Base-by-base conservation (phyloP, 148 eudicot genomes). In the Fagopyrum esculentum region DNA sequence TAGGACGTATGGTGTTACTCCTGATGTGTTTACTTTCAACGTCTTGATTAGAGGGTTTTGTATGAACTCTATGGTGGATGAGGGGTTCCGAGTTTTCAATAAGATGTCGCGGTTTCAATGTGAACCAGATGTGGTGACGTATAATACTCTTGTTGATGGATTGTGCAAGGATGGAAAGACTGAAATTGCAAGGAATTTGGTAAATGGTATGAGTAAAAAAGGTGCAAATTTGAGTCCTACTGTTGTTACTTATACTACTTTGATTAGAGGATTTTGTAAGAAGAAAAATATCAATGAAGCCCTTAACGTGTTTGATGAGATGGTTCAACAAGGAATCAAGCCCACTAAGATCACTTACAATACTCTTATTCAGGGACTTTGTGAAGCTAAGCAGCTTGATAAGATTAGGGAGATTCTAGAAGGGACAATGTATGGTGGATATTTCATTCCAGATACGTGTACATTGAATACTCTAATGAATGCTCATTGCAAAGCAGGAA, bases 61-160 rank as follows among this genome's bases (percentile, higher is more conserved):
- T 56, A 78, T 54, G 85, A 83, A 77, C 73, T 71, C 78, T 10
- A 82, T 68, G 85, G 82, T 83, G 8, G 88, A 82, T 74, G 77
- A 80, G 10, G 88, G 83, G 6, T 83, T 82, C 68, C 74, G 88
- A 49, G 74, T 82, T 48, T 85, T 85, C 46, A 80, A 76, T 26
- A 84, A 85, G 52, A 85, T 85, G 88, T 72, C 59, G 46, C 30
- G 29, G 71, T 80, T 74, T 75, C 30, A 47, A 0, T 76, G 80
- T 68, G 56, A 78, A 11, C 82, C 85, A 43, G 85, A 82, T 80
- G 74, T 85, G 76, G 68, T 83, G 45, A 85, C 85, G 2, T 85
- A 80, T 55, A 85, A 85, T 69, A 85, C 88, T 8, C 78, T 85
- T 59, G 83, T 85, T 76, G 88, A 85, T 73, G 88, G 88, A 16